Base-by-base conservation (phyloP, 495 filamentous ascomycete genomes). In the Trichocladium antarcticum region DNA sequence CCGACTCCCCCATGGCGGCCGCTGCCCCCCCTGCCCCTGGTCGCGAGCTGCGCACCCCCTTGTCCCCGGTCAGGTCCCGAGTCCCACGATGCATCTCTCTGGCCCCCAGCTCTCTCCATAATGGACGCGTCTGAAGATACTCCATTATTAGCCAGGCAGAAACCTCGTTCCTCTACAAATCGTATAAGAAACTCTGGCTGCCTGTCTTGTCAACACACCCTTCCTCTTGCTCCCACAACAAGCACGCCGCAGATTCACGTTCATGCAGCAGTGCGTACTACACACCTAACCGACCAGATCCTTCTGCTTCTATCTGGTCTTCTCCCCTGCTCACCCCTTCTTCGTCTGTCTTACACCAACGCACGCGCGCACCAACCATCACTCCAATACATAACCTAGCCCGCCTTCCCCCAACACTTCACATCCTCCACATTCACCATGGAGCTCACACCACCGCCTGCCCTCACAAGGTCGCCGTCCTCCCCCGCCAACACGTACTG, bases 391-490 rank as follows among this genome's bases (percentile, higher is more conserved):
- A 51, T 51, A 51, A 29, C 19, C 50, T 49, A 47, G 37, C 42
- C 47, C 32, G 27, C 21, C 50, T 43, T 28, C 16, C 42, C 28
- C 36, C 27, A 29, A 14, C 49, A 24, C n/a, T 43, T 24, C 31
- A 28, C 11, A 31, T 22, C 28, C 32, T 51, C 32, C 50, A 53
- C 35, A 42, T 50, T 50, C 49, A 60, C 44, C 55, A 74, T 74
- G 71, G 70, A 73, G 57, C 63, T 67, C 50, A 69, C 71, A 60
- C 71, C 71, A 52, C 71, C 71, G 51, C 71, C 71, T 35, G 62
- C 69, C 50, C 63, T 74, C 47, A 71, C 68, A 43, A 63, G 68
- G 61, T 74, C 71, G 55, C 65, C 71, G 17, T 63, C 69, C 15
- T 68, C 71, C 31, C 67, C 71, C 45, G 62, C 69, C 32, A 63